Evolutionary conservation across 495 filamentous ascomycete genomes (phyloP), one percentile per base, ranked within the genome.

Genomic region (Neurospora discreta): DNA sequence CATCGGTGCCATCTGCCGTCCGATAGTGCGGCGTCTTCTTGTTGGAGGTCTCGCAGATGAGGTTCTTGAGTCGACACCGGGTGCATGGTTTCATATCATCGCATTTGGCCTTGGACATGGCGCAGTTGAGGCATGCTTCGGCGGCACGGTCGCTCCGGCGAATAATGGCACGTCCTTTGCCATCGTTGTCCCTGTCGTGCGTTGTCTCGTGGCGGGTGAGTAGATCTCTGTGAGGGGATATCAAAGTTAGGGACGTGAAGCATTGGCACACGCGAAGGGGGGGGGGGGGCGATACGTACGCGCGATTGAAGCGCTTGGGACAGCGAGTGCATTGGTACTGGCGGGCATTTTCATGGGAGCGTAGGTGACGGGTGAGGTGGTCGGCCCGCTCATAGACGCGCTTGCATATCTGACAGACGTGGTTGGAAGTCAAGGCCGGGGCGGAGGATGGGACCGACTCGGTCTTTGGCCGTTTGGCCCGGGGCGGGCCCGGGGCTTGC

Each of bases 81-180:
- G 70, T 70, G 68, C 76, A 77, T 8, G 76, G 76, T 73, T 77
- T 77, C 73, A 74, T 52, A 44, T 77, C 76, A 26, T 77, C 76
- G 69, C 76, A 77, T 30, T 77, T 76, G 2, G 74, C 71, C 30
- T 76, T 77, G 65, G 76, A 73, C 16, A 75, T 42, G 7, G 75
- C 73, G 30, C 76, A 77, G 23, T 44, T 74, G 10, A 60, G 30
- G 39, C 76, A 77, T 3, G 76, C 76, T 68, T 75, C 73, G 39
- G 71, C 73, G 15, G 74, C 73, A 3, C 76, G 76, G 15, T 76
- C 73, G 46, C 65, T 74, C 20, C 71, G 73, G 58, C 73, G 75
- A 40, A 77, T 76, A 23, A 76, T 72, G 8, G 60, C 30, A 10
- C 73, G 58, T 60, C 73, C 73, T n/a, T 69, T 75, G 5, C 75